Percentiles rank a stretch among this genome's conserved stretches.
phyloP scores from a whole-genome alignment of 2,329 filamentous ascomycete genomes.

The Claviceps quebecensis region DNA sequence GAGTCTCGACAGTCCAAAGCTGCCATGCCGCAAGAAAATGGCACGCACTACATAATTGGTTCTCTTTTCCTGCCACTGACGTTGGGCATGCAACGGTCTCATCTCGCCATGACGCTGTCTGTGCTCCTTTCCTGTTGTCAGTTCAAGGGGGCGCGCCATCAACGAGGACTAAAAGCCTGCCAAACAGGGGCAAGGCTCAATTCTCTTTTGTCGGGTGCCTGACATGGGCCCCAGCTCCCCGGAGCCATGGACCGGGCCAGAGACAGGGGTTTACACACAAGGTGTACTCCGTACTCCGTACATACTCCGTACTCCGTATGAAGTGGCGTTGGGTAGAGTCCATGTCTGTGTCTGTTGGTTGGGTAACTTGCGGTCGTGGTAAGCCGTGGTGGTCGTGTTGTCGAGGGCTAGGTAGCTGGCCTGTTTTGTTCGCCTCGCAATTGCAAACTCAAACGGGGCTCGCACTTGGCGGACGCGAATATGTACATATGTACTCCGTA shows the following conservation, averaged over 20 bases:
- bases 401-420: background rate
- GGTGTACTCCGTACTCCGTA: too few species aligned
- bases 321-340: slow-evolving; percentile 4
- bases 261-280: slow-evolving; percentile 2
- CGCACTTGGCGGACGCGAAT: background rate
- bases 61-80: background rate
- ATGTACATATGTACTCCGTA: too few species aligned
- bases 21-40: background rate
- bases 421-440: slow-evolving; percentile 2
- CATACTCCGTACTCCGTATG: too few species aligned
- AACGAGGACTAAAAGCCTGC: slow-evolving; percentile 1
- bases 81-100: background rate
- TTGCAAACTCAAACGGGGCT: background rate
- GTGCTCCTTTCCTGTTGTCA: slow-evolving; percentile 1
- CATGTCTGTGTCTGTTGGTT: background rate
- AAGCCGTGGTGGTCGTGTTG: background rate
- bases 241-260: slow-evolving; percentile 5
- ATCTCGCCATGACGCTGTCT: background rate
- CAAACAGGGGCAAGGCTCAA: slow-evolving; percentile 3
- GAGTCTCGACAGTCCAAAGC: background rate
- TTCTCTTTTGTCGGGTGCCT: slow-evolving; percentile 6
- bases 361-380: background rate
- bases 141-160: background rate
- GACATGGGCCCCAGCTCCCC: slow-evolving; percentile 6
- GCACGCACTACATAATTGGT: background rate